Conservation (phyloP, 257 asterid genomes). For the Misopates orontium region DNA sequence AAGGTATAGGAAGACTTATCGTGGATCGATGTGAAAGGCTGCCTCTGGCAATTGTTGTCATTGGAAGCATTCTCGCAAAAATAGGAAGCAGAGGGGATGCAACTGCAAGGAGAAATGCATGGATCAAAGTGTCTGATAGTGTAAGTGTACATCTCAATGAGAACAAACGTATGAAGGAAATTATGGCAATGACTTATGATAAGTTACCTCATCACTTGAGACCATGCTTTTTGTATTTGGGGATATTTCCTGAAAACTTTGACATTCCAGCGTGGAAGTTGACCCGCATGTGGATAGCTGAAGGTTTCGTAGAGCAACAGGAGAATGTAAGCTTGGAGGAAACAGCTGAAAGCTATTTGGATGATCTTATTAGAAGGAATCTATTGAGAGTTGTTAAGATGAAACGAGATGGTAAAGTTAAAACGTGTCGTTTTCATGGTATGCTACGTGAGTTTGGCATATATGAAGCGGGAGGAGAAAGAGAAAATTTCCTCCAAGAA, state of each 20-base stretch:
- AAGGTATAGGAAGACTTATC: conserved; percentile 30
- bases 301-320: conserved; percentile 42
- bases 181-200: conserved; percentile 48
- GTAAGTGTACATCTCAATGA: conserved; percentile 20
- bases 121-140: conserved; percentile 31
- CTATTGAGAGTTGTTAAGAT: conserved; percentile 40
- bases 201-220: conserved; percentile 44
- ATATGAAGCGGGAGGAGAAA: conserved; percentile 30
- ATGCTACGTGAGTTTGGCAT: conserved; percentile 53
- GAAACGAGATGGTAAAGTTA: no score
- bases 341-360: conserved; percentile 40
- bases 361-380: conserved; percentile 44
- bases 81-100: not conserved
- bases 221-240: conserved; percentile 52
- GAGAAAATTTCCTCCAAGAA: conserved; percentile 43
- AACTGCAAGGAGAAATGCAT: conserved; percentile 17
- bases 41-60: conserved; percentile 50
- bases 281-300: conserved; percentile 49
- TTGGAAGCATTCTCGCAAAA: conserved; percentile 35
- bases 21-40: conserved; percentile 45
- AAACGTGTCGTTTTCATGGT: conserved; percentile 55
- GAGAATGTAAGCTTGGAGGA: conserved; percentile 35
- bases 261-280: conserved; percentile 44
- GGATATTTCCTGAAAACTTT: conserved; percentile 42
- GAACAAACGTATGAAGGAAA: conserved; percentile 18